A percentile compares a stretch with the other conserved stretches of the same genome.
These are phyloP conservation scores for Sarocladium brachiariae DNA, from an alignment of 2,329 filamentous ascomycete species.

Conservation along the genomic window DNA sequence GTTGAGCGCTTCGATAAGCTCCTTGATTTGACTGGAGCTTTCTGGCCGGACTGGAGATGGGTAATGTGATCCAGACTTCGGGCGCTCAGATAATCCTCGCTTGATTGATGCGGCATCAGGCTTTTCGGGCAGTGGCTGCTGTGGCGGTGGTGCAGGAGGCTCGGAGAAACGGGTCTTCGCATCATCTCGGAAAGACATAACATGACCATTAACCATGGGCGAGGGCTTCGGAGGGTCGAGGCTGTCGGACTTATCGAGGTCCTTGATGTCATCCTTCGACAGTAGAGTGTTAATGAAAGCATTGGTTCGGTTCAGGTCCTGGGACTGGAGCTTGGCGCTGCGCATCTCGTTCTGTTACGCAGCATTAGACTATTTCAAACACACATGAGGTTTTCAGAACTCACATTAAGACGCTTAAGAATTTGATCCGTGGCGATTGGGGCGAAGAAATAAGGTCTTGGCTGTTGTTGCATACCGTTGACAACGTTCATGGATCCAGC, in stretches of 20 bases:
- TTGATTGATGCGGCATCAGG: conserved; percentile 73
- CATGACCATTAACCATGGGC: conserved; percentile 36
- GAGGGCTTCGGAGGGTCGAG: conserved; percentile 31
- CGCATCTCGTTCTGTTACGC: conserved; percentile 73
- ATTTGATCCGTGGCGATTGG: conserved; percentile 93
- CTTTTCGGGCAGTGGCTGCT: conserved; percentile 89
- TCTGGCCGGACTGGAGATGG: conserved; percentile 58
- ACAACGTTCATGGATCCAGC: conserved; percentile 37
- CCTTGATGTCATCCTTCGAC: conserved; percentile 61
- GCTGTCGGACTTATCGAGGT: conserved; percentile 44
- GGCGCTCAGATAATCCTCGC: conserved; percentile 67
- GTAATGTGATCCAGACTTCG: conserved; percentile 48
- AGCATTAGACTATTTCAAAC: conserved; percentile 9
- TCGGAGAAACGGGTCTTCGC: conserved; percentile 83
- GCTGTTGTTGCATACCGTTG: conserved; percentile 58
- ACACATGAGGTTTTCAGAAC: conserved; percentile 11
- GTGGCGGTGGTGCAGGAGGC: conserved; percentile 85
- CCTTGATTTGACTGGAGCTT: conserved; percentile 66
- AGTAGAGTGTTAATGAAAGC: conserved; percentile 74
- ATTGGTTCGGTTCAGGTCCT: conserved; percentile 75
- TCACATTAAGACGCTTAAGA: conserved; percentile 54
- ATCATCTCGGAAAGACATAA: conserved; percentile 58
- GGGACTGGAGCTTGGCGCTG: conserved; percentile 77
- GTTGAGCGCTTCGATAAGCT: conserved; percentile 77
- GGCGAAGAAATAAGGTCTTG: conserved; percentile 78